Conservation (phyloP, 768 basidiomycete genomes). For the Rickenella mellea region DNA sequence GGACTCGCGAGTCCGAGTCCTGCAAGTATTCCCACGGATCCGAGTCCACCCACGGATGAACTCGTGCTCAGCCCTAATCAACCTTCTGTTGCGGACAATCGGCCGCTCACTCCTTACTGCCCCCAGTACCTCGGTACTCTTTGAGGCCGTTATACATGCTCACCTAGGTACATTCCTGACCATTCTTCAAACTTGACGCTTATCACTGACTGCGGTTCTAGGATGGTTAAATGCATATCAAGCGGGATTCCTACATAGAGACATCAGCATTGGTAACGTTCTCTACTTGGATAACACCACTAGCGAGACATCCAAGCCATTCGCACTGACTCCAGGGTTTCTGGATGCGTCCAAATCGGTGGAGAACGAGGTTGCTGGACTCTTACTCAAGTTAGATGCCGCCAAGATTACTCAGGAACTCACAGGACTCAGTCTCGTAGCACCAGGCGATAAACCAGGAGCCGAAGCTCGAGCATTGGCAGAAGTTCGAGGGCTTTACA, state of each 20-base stretch:
- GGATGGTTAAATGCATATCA: slow-evolving; percentile 1
- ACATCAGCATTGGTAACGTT: background rate
- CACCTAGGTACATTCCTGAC: background rate
- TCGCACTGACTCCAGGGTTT: background rate
- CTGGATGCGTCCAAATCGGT: no score
- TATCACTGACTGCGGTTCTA: background rate
- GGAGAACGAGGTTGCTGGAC: no score
- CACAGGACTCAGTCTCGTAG: background rate
- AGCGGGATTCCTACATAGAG: background rate
- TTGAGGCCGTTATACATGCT: background rate
- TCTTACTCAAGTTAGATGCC: background rate
- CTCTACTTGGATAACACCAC: background rate
- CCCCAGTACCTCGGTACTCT: background rate
- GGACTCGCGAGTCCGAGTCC: no score
- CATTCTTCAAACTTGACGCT: background rate
- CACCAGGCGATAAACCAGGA: background rate
- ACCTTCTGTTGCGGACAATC: no score
- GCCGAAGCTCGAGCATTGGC: no score
- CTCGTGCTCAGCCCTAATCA: no score
- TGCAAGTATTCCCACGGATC: no score
- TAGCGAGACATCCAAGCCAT: background rate
- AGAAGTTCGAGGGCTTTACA: background rate
- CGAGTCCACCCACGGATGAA: no score
- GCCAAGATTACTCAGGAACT: background rate
- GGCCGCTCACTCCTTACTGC: background rate